A percentile compares a stretch with the other conserved stretches of the same genome.
phyloP scores from a whole-genome alignment of 2,329 filamentous ascomycete species.

The Exophiala sideris region DNA sequence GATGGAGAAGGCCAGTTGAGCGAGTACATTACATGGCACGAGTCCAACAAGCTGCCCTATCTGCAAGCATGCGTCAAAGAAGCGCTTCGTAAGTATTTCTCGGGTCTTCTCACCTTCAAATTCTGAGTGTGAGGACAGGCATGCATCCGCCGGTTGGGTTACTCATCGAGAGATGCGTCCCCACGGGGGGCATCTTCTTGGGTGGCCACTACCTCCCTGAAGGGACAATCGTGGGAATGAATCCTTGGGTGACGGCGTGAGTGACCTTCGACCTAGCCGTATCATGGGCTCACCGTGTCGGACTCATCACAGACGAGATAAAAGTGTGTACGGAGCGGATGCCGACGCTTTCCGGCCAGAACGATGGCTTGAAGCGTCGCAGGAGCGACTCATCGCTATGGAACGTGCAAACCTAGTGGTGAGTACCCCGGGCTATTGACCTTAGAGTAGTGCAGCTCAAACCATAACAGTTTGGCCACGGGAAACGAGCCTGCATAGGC shows the following conservation, averaged over 20 bases:
- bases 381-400: conserved; percentile 47
- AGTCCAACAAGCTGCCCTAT: conserved; percentile 19
- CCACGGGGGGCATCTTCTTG: conserved; percentile 18
- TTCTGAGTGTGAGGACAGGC: conserved; percentile 5
- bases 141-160: conserved; percentile 29
- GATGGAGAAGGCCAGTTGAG: conserved; percentile 14
- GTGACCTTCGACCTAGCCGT: neutral
- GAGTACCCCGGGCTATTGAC: neutral
- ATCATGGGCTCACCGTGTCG: neutral
- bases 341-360: conserved; percentile 66
- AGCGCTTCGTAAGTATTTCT: conserved; percentile 16
- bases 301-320: conserved; percentile 16
- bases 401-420: conserved; percentile 33
- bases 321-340: conserved; percentile 47
- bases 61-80: conserved; percentile 25
- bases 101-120: neutral
- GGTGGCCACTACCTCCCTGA: conserved; percentile 20
- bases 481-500: conserved; percentile 42
- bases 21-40: conserved; percentile 14
- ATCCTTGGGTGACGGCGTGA: conserved; percentile 20
- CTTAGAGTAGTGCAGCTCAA: neutral
- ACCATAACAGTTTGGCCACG: conserved; percentile 45
- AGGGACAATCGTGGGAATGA: conserved; percentile 25
- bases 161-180: conserved; percentile 29
- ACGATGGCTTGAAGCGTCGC: conserved; percentile 59